Conservation (phyloP, 1,284 basidiomycete species). For the Sanghuangporus baumii region DNA sequence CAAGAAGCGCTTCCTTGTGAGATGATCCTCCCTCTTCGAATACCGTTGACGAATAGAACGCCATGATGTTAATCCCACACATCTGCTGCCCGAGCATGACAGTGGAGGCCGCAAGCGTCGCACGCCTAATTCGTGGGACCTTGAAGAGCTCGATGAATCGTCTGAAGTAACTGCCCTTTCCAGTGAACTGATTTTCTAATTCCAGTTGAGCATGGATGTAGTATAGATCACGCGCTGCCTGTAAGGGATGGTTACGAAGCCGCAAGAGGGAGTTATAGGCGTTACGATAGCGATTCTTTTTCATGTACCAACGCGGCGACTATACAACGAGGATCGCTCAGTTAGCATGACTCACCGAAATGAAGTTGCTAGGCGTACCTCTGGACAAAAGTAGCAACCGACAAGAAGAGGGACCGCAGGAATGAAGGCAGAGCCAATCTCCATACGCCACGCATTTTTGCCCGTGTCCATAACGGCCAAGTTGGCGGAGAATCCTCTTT, state of each 20-base stretch:
- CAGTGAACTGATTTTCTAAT: slow-evolving; percentile 50
- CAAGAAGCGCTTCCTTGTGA: slow-evolving; percentile 45
- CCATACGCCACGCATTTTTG: slow-evolving; percentile 51
- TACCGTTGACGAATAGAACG: slow-evolving; percentile 67
- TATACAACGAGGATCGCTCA: slow-evolving; percentile 46
- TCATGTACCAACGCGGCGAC: slow-evolving; percentile 69
- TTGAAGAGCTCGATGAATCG: slow-evolving; percentile 61
- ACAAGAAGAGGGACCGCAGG: slow-evolving; percentile 46
- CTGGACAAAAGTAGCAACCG: slow-evolving; percentile 21
- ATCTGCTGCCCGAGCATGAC: slow-evolving; percentile 67
- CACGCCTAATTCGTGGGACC: slow-evolving; percentile 62
- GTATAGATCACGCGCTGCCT: slow-evolving; percentile 55
- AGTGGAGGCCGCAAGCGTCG: slow-evolving; percentile 59
- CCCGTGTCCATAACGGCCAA: slow-evolving; percentile 40
- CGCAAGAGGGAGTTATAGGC: slow-evolving; percentile 54
- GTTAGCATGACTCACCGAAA: background rate
- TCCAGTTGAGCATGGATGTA: slow-evolving; percentile 55
- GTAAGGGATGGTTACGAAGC: slow-evolving; percentile 58
- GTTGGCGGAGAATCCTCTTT: slow-evolving; percentile 43
- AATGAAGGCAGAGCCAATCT: slow-evolving; percentile 50
- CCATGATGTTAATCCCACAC: slow-evolving; percentile 50
- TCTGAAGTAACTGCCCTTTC: slow-evolving; percentile 38
- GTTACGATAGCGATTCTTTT: slow-evolving; percentile 50
- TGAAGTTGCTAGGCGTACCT: slow-evolving; percentile 52
- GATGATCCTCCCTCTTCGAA: slow-evolving; percentile 54